Percentiles rank a stretch among this genome's conserved stretches.
Conservation (phyloP, 352 stramenopile species). For the Pythium rhizo-oryzae region DNA sequence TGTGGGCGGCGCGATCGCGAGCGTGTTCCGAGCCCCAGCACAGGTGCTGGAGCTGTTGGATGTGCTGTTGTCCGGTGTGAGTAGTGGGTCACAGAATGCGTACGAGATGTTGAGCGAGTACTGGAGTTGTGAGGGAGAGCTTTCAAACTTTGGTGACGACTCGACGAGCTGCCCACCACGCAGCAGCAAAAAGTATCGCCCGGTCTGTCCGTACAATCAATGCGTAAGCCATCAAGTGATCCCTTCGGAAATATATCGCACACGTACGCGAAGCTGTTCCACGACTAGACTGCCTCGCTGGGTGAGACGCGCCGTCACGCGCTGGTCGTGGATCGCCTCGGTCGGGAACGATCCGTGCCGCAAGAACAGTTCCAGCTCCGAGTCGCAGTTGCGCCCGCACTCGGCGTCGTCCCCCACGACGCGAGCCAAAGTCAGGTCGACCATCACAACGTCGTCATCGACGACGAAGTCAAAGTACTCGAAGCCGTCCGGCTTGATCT, state of each 20-base stretch:
- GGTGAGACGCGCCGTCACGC: not conserved
- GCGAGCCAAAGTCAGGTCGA: constrained; percentile 2
- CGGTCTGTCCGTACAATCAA: constrained; percentile 9
- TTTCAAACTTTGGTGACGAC: constrained; percentile 9
- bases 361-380: constrained; percentile 22
- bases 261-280: constrained; percentile 27
- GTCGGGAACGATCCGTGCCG: constrained; percentile 22
- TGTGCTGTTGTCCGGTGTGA: not conserved
- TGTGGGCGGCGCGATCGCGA: not conserved
- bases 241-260: not conserved
- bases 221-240: not conserved
- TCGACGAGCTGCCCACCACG: constrained; percentile 16
- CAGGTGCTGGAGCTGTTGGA: not conserved
- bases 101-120: constrained; percentile 26
- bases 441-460: constrained; percentile 7
- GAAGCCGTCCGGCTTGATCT: constrained; percentile 28
- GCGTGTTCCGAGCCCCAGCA: not conserved
- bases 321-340: constrained; percentile 12
- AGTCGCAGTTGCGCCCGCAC: not conserved
- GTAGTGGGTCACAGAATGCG: not conserved
- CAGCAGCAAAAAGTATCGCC: constrained; percentile 19
- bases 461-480: constrained; percentile 34
- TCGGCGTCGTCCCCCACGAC: not conserved
- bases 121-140: not conserved
- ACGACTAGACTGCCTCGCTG: constrained; percentile 3